phyloP scores from a whole-genome alignment of 495 filamentous ascomycete species.

The Penicillium dipodomyicola region DNA sequence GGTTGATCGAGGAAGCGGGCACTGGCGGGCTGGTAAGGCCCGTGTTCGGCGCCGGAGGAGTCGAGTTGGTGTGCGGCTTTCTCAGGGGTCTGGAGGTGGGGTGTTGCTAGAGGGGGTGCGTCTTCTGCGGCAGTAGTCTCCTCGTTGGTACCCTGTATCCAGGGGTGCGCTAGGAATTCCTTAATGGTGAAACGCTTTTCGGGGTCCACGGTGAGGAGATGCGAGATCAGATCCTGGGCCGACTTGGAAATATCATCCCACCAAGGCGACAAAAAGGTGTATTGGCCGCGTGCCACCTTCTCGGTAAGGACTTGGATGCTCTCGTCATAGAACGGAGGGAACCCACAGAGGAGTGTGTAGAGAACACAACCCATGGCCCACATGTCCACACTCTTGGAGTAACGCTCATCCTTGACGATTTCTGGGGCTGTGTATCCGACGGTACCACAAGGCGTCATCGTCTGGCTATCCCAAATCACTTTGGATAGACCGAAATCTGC shows the following conservation, averaged over 20 bases:
- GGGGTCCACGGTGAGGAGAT: constrained; percentile 89
- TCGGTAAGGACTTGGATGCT: constrained; percentile 96
- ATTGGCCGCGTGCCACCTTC: constrained; percentile 95
- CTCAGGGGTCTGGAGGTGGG: constrained; percentile 50
- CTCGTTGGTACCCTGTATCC: constrained; percentile 80
- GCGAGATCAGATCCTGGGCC: constrained; percentile 89
- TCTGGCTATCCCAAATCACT: constrained; percentile 96
- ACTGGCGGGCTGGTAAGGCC: constrained; percentile 40
- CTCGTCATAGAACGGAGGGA: constrained; percentile 98
- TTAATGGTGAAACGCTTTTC: constrained; percentile 85
- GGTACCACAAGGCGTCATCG: constrained; percentile 98
- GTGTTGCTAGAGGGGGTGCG: constrained; percentile 74
- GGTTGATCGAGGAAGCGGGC: constrained; percentile 50
- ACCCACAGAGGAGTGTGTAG: constrained; percentile 94
- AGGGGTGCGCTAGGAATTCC: constrained; percentile 87
- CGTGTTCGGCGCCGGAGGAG: constrained; percentile 37
- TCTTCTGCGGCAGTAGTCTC: constrained; percentile 68
- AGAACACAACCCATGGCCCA: constrained; percentile 97
- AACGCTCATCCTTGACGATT: constrained; percentile 97
- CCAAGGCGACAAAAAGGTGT: constrained; percentile 97
- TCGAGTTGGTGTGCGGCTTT: constrained; percentile 40
- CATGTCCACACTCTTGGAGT: constrained; percentile 99
- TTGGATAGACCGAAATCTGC: constrained; percentile 97
- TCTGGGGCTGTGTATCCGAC: constrained; percentile 99
- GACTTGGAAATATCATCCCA: constrained; percentile 98